Conservation (phyloP, 2,329 filamentous ascomycete genomes). For the Pseudophaeomoniella oleicola region DNA sequence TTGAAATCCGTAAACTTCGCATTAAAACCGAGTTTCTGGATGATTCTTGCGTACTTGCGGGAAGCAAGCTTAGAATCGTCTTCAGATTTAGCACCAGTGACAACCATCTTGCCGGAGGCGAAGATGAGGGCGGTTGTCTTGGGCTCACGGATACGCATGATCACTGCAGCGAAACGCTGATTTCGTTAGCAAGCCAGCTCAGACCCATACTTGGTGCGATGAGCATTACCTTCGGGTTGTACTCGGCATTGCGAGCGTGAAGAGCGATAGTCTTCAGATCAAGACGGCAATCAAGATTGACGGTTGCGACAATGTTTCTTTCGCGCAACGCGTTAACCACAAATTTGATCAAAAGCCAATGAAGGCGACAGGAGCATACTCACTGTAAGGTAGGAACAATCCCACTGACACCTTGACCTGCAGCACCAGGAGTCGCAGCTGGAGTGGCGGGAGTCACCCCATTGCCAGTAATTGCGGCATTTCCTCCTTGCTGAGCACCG, state of each 20-base stretch:
- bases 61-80: slow-evolving; percentile 95
- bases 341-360: slow-evolving; percentile 34
- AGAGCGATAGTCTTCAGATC: slow-evolving; percentile 98
- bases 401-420: slow-evolving; percentile 69
- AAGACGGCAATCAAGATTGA: slow-evolving; percentile 93
- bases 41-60: slow-evolving; percentile 96
- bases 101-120: slow-evolving; percentile 97
- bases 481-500: slow-evolving; percentile 41
- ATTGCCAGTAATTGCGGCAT: slow-evolving; percentile 47
- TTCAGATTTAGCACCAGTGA: slow-evolving; percentile 93
- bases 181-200: slow-evolving; percentile 26
- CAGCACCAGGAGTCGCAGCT: slow-evolving; percentile 76
- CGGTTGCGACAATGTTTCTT: slow-evolving; percentile 98
- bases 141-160: slow-evolving; percentile 98
- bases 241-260: slow-evolving; percentile 95
- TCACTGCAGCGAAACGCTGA: slow-evolving; percentile 95
- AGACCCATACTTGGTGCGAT: slow-evolving; percentile 10
- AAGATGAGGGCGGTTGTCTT: slow-evolving; percentile 98
- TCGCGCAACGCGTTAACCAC: slow-evolving; percentile 6
- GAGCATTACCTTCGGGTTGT: slow-evolving; percentile 80
- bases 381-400: slow-evolving; percentile 92
- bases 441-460: slow-evolving; percentile 82
- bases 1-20: slow-evolving; percentile 99
- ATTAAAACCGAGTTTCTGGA: slow-evolving; percentile 98
- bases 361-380: slow-evolving; percentile 47